phyloP scores from a whole-genome alignment of 192 early-diverging fungal species.

The Umbelopsis sp. region DNA sequence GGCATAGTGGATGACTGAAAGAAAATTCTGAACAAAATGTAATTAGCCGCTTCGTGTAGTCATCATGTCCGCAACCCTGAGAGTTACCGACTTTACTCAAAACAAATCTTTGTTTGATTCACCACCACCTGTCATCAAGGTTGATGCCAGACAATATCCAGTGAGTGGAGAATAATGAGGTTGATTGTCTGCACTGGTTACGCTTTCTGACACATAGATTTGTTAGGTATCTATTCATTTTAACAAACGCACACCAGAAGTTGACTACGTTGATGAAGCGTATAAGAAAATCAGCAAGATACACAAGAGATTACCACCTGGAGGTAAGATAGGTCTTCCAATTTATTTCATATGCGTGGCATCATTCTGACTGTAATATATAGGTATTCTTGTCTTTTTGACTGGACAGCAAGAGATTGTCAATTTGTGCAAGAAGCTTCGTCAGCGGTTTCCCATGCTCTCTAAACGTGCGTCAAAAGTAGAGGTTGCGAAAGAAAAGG shows the following conservation, averaged over 20 bases:
- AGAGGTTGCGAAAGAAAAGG: slow-evolving; percentile 32
- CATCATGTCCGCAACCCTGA: slow-evolving; percentile 99
- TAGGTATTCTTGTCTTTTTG: slow-evolving; percentile 88
- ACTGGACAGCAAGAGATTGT: slow-evolving; percentile 95
- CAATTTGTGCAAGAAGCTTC: slow-evolving; percentile 73
- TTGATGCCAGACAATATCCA: slow-evolving; percentile 90
- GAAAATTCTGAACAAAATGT: slow-evolving; percentile 8
- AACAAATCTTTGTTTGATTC: slow-evolving; percentile 75
- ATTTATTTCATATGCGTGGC: neutral
- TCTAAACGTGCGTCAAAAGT: slow-evolving; percentile 37
- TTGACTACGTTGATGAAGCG: slow-evolving; percentile 86
- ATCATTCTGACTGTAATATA: neutral
- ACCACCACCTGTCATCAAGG: slow-evolving; percentile 85
- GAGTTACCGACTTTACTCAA: slow-evolving; percentile 94
- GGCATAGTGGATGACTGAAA: neutral
- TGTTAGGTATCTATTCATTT: slow-evolving; percentile 85
- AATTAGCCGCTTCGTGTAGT: slow-evolving; percentile 82
- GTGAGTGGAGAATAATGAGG: slow-evolving; percentile 40
- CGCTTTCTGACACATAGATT: neutral
- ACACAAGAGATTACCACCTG: slow-evolving; percentile 87
- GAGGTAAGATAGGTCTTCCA: slow-evolving; percentile 47
- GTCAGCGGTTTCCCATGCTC: slow-evolving; percentile 65
- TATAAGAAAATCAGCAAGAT: slow-evolving; percentile 94
- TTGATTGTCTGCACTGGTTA: too few relatives aligned
- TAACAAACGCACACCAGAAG: slow-evolving; percentile 86